These are phyloP conservation scores for Acanthamoeba royreba DNA, from an alignment of 208 protist genomes.

Conservation along the genomic window DNA sequence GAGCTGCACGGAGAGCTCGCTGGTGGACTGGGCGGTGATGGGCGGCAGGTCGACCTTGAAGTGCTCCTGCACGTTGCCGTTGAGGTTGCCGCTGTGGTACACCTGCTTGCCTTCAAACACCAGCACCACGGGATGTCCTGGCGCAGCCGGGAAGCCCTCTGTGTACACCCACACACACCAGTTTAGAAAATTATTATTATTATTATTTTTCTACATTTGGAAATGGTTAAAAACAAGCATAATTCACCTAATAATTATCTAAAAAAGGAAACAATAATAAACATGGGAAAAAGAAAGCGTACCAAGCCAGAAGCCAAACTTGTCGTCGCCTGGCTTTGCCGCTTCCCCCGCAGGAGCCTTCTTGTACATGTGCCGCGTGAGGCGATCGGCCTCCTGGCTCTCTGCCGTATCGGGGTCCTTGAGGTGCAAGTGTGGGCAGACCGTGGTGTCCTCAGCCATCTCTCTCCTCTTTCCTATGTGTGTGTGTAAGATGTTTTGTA, in stretches of 20 bases:
- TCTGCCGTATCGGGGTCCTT: neutral
- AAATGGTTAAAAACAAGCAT: neutral
- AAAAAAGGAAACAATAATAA: too few relatives aligned
- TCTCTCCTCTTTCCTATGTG: neutral
- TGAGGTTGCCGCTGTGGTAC: neutral
- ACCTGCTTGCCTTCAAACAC: conserved; percentile 5
- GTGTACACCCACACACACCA: too few relatives aligned
- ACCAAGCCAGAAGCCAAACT: too few relatives aligned
- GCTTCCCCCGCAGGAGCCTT: too few relatives aligned
- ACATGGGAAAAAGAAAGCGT: too few relatives aligned
- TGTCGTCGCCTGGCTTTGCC: too few relatives aligned
- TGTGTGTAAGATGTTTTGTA: too few relatives aligned
- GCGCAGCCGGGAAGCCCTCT: neutral
- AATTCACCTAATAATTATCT: neutral
- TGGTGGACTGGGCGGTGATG: neutral
- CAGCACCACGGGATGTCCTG: neutral
- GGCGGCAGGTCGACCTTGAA: neutral
- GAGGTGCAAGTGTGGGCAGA: neutral
- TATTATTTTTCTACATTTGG: too few relatives aligned
- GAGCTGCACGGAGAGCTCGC: neutral
- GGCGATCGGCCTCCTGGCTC: neutral
- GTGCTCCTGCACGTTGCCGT: neutral
- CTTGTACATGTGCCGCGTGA: too few relatives aligned
- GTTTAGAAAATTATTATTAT: too few relatives aligned
- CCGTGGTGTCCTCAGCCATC: neutral